Base-by-base conservation (phyloP, 306 rosid species). In the Rosa lucieae region DNA sequence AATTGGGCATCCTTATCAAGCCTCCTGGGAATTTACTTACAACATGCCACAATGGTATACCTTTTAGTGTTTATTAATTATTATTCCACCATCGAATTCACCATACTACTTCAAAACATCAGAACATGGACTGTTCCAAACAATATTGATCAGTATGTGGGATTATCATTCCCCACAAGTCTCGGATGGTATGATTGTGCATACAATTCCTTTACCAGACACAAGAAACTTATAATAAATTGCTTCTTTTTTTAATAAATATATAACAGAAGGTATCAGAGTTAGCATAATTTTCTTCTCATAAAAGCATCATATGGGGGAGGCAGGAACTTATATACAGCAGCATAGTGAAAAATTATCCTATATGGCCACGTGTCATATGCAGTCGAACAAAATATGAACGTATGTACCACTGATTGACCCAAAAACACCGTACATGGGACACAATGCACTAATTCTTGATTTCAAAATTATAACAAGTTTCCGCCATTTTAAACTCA, bases 391-490 rank as follows among this genome's bases (percentile, higher is more conserved):
- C 47, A 48, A 48, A 48, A 48, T 12, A 55, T 55, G 26, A 55
- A 55, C 11, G 23, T 55, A 18, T 55, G 10, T 55, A 46, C 47
- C 67, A 63, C 55, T 82, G 40, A 37, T 42, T 53, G 37, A 80
- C 49, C 55, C 18, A 72, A 70, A 59, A 68, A 29, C 10, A 39
- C 44, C 20, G 55, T 67, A 77, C 59, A 83, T 47, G 81, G 69
- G 26, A 69, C 78, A 76, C 74, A 73, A 43, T 42, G 53, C 47
- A 71, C 35, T 43, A 61, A 76, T 77, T 67, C 20, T 75, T 67
- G 73, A 63, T 72, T 83, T 51, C 21, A 74, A 55, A 7, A 7
- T 4, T 21, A 8, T n/a, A 7, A 56, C 63, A 56, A n/a, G 29
- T 56, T n/a, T n/a, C 32, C 2, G 13, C 32, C 5, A n/a, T 56